Evolutionary conservation across 208 protist species (phyloP).

Genomic region (Trypanosoma conorhini): DNA sequence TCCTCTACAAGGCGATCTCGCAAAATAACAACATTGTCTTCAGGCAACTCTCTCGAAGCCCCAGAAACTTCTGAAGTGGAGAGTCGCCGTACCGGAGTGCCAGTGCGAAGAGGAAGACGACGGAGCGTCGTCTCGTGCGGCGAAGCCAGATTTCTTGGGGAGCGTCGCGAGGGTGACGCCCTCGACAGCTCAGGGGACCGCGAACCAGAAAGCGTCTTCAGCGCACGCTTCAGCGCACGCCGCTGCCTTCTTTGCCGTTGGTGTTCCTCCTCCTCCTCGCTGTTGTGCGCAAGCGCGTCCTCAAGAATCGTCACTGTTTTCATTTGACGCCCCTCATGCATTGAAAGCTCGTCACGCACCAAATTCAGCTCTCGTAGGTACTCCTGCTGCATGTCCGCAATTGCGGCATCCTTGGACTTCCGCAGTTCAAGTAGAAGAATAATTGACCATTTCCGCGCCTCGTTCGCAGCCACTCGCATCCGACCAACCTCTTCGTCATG

Average conservation of each 20-base stretch:
- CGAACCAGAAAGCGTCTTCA: constrained; percentile 5
- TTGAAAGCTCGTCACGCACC: constrained; percentile 6
- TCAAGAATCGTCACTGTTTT: constrained; percentile 18
- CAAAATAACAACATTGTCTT: constrained; percentile 22
- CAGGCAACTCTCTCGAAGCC: background rate
- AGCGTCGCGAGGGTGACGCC: background rate
- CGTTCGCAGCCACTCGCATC: background rate
- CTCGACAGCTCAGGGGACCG: background rate
- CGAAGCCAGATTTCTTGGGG: background rate
- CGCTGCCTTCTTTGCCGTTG: background rate
- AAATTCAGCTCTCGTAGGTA: constrained; percentile 3
- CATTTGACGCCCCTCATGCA: constrained; percentile 4
- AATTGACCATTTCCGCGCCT: constrained; percentile 7
- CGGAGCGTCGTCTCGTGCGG: no score
- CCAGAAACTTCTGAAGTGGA: background rate
- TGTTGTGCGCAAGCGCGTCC: background rate
- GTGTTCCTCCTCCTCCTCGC: background rate
- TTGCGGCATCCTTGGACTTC: constrained; percentile 14
- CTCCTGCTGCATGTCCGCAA: background rate
- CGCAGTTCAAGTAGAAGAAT: constrained; percentile 14
- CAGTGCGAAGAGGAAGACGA: background rate
- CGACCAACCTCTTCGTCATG: constrained; percentile 18
- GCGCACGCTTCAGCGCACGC: constrained; percentile 2
- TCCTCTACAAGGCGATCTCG: constrained; percentile 26
- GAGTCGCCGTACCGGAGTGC: background rate